phyloP scores from a whole-genome alignment of 192 early-diverging fungal species.

The Irineochytrium annulatum region DNA sequence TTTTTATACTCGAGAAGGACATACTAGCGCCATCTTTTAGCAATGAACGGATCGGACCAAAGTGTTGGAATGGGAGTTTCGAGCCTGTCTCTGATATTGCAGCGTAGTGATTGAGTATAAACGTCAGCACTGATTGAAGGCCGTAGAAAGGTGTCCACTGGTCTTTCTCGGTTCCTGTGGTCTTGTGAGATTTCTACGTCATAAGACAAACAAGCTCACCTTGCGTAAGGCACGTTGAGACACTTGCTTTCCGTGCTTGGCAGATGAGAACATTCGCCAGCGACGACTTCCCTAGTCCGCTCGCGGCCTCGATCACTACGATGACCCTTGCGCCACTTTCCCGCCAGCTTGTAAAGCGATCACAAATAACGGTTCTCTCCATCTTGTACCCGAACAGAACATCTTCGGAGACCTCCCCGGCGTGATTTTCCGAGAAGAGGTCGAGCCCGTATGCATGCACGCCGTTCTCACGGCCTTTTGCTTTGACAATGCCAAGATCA shows the following conservation, averaged over 20 bases:
- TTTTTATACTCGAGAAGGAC: too few relatives aligned
- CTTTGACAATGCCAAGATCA: not conserved
- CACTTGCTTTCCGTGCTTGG: too few relatives aligned
- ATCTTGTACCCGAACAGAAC: not conserved
- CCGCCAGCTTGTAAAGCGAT: not conserved
- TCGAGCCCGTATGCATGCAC: not conserved
- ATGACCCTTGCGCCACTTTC: not conserved
- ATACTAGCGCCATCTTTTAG: too few relatives aligned
- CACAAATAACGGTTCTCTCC: not conserved
- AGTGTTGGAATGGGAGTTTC: too few relatives aligned
- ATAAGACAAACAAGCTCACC: too few relatives aligned
- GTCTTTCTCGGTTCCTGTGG: not conserved
- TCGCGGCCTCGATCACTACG: slow-evolving; percentile 2
- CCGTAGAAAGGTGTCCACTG: slow-evolving; percentile 1
- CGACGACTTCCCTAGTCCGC: not conserved
- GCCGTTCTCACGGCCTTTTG: not conserved
- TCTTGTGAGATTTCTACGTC: too few relatives aligned
- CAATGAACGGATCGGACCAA: too few relatives aligned
- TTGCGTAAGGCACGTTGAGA: too few relatives aligned
- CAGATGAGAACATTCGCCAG: not conserved
- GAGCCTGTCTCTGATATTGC: too few relatives aligned
- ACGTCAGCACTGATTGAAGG: not conserved
- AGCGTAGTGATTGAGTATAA: too few relatives aligned
- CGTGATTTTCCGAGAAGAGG: not conserved
- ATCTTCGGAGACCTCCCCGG: too few relatives aligned